phyloP scores from a whole-genome alignment of 1,139 yeast species.

The Kodamaea ohmeri region DNA sequence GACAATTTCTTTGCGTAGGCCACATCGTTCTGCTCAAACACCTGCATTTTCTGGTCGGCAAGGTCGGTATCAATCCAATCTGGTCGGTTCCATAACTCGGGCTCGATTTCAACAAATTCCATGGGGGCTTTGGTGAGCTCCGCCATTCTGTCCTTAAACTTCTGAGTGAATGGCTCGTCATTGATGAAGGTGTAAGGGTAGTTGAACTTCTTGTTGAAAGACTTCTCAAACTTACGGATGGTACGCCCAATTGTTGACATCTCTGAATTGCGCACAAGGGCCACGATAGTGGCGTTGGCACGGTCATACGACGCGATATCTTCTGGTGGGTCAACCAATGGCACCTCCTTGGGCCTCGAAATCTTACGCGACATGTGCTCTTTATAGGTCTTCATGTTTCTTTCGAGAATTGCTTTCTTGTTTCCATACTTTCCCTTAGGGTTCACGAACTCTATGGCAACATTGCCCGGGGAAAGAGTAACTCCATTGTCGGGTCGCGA shows the following conservation, averaged over 20 bases:
- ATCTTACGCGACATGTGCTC: constrained; percentile 33
- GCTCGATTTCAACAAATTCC: constrained; percentile 56
- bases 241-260: constrained; percentile 46
- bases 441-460: constrained; percentile 35
- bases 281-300: constrained; percentile 73
- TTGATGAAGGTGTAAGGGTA: constrained; percentile 83
- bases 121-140: constrained; percentile 48
- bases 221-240: constrained; percentile 56
- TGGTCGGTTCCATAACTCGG: constrained; percentile 67
- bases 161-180: constrained; percentile 60
- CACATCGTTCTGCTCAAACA: constrained; percentile 45
- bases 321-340: constrained; percentile 35
- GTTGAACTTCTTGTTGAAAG: constrained; percentile 64
- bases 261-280: constrained; percentile 70
- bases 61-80: constrained; percentile 45
- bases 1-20: constrained; percentile 63
- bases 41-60: constrained; percentile 38
- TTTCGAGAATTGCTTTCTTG: constrained; percentile 29
- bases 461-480: constrained; percentile 23
- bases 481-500: constrained; percentile 11
- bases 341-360: constrained; percentile 49
- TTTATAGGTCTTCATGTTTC: constrained; percentile 34
- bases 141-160: constrained; percentile 47
- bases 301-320: constrained; percentile 30
- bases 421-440: constrained; percentile 27